Percentiles rank a stretch among this genome's conserved stretches.
Evolutionary conservation across 1,284 basidiomycete species (phyloP).

Genomic region (Moesziomyces globuligerus): DNA sequence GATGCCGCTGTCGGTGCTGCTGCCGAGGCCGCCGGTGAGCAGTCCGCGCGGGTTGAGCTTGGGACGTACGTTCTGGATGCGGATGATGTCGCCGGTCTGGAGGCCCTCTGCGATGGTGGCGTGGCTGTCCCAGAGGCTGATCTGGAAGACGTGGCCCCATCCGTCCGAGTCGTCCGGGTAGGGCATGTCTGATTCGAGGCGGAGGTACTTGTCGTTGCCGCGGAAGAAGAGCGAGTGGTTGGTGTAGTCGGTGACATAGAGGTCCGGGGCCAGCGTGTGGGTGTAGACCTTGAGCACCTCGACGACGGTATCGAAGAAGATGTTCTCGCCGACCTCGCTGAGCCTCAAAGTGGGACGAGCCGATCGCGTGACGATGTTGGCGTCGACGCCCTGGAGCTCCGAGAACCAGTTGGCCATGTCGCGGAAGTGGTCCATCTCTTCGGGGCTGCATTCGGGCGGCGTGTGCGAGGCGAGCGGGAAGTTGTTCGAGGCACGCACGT

Average conservation of each 20-base stretch:
- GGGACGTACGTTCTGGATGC: constrained; percentile 52
- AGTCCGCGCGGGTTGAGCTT: constrained; percentile 44
- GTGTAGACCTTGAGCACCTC: constrained; percentile 57
- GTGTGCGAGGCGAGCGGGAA: constrained; percentile 30
- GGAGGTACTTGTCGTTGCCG: constrained; percentile 50
- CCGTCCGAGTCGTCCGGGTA: constrained; percentile 43
- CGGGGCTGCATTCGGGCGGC: constrained; percentile 32
- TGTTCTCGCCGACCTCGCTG: constrained; percentile 30
- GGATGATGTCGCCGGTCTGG: constrained; percentile 50
- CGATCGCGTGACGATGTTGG: constrained; percentile 21
- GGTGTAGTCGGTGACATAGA: constrained; percentile 63
- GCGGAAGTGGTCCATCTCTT: constrained; percentile 47
- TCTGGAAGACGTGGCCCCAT: constrained; percentile 54
- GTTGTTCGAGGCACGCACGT: constrained; percentile 31
- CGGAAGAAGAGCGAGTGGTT: constrained; percentile 43
- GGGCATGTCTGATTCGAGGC: constrained; percentile 13
- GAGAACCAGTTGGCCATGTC: constrained; percentile 42
- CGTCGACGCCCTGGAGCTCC: constrained; percentile 31
- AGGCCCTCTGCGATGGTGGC: constrained; percentile 48
- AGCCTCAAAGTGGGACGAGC: constrained; percentile 37
- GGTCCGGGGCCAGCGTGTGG: constrained; percentile 42
- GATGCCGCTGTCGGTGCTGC: constrained; percentile 41
- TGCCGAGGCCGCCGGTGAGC: constrained; percentile 53
- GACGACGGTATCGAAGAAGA: constrained; percentile 54
- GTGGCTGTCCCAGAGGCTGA: constrained; percentile 56